Evolutionary conservation across 768 basidiomycete genomes (phyloP), one percentile per base, ranked within the genome.

Genomic region (Mrakia blollopis): DNA sequence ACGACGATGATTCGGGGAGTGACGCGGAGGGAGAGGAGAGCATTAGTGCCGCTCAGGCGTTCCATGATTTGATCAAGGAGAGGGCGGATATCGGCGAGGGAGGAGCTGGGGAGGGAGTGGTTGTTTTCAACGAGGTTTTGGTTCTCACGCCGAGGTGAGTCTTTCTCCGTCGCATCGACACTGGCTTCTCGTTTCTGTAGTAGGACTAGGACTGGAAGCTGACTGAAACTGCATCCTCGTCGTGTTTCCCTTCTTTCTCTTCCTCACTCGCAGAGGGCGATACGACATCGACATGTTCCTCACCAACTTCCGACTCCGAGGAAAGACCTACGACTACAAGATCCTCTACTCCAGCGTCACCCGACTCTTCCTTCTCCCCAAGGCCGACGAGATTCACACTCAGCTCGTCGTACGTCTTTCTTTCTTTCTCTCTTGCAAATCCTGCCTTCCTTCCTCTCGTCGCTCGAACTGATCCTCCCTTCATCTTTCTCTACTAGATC

Each of bases 321-420:
- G 97, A 72, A 97, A 98, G 85, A 98, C 95, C 1, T 98, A 98
- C 84, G 97, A 99, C 84, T 99, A 99, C 87, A 94, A 98, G 85
- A 93, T 99, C 76, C 87, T 92, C 32, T 97, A 95, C 84, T 87
- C 88, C 52, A 91, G 91, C 79, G 93, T 99, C 80, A 90, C 92
- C 32, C 88, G 89, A 76, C 85, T 98, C 13, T 99, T 98, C 87
- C 86, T 98, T 32, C 86, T 99, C 7, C 97, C 97, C 23, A 96
- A 97, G 82, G 83, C 86, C 32, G 97, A 99, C 81, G 97, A 98
- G 80, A 89, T 92, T 73, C 96, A 98, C 82, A 91, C 97, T 50
- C 87, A 97, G 74, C 94, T 99, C 82, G 95, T 99, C 78, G 93
- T 95, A 81, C 79, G 92, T 85, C 18, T 54, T 16, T 44, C 41